These are phyloP conservation scores for Flaveria robusta DNA, from an alignment of 129 eudicot genomes.

Conservation along the genomic window DNA sequence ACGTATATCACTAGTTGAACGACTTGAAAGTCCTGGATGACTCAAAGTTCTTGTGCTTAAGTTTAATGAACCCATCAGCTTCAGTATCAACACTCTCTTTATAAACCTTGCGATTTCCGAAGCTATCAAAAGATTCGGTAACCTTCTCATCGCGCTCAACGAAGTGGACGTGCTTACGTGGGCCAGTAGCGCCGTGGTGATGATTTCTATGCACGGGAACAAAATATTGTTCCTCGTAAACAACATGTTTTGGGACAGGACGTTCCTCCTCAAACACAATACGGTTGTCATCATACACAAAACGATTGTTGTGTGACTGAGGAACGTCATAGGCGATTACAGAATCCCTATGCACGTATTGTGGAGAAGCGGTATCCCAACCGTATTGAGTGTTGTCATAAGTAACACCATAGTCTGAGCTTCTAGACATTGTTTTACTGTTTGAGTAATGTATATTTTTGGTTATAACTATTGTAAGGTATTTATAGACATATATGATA, in stretches of 20 bases:
- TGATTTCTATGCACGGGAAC: conserved; percentile 22
- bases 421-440: conserved; percentile 18
- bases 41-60: conserved; percentile 60
- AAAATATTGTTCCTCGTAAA: conserved; percentile 14
- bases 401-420: conserved; percentile 2
- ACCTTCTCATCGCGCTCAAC: conserved; percentile 39
- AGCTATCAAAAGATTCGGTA: conserved; percentile 21
- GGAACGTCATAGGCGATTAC: conserved; percentile 22
- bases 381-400: conserved; percentile 7
- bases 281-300: conserved; percentile 20
- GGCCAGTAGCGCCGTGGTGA: background rate
- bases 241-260: background rate
- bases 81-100: conserved; percentile 49
- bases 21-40: conserved; percentile 34
- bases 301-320: conserved; percentile 6
- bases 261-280: conserved; percentile 17
- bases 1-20: conserved; percentile 16
- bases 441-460: background rate
- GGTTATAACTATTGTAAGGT: background rate
- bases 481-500: conserved; percentile 29
- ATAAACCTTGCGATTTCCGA: conserved; percentile 28
- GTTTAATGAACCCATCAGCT: conserved; percentile 56
- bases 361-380: conserved; percentile 32
- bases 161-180: conserved; percentile 59
- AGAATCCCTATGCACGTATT: conserved; percentile 16